Evolutionary conservation across 169 alveolate species (phyloP).

Genomic region (Cryptosporidium canis): DNA sequence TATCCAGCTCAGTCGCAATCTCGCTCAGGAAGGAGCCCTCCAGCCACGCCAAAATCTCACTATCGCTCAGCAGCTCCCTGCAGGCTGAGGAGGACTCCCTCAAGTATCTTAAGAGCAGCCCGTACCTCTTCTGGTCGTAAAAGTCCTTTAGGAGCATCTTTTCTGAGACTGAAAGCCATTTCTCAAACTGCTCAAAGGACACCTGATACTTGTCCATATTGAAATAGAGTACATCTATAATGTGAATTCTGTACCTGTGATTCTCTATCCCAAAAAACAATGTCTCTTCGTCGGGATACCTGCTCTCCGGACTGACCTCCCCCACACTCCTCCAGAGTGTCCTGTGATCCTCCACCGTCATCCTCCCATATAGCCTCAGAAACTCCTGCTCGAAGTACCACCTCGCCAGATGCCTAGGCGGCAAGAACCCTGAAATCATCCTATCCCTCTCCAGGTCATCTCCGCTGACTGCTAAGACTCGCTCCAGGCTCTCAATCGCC

Average conservation of each 20-base stretch:
- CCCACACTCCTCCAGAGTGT: constrained; percentile 6
- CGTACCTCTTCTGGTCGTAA: neutral
- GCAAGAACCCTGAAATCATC: neutral
- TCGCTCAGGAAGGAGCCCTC: constrained; percentile 17
- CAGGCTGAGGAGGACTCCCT: neutral
- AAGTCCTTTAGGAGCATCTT: neutral
- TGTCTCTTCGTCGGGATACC: neutral
- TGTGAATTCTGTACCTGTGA: constrained; percentile 17
- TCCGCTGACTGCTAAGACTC: neutral
- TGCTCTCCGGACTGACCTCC: neutral
- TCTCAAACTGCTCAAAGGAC: constrained; percentile 3
- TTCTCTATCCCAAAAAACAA: constrained; percentile 14
- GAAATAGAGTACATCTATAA: constrained; percentile 11
- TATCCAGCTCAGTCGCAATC: neutral
- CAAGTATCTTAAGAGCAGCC: constrained; percentile 19
- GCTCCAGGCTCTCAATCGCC: neutral
- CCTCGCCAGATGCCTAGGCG: neutral
- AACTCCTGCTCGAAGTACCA: constrained; percentile 41
- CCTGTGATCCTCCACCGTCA: constrained; percentile 26
- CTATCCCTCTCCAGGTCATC: neutral
- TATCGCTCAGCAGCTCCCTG: neutral
- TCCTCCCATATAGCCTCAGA: neutral
- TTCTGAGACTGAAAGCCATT: constrained; percentile 39
- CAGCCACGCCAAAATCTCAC: neutral
- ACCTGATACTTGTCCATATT: constrained; percentile 4